These are phyloP conservation scores for Pleurotus tuber-regium DNA, from an alignment of 768 basidiomycete genomes.

Conservation along the genomic window DNA sequence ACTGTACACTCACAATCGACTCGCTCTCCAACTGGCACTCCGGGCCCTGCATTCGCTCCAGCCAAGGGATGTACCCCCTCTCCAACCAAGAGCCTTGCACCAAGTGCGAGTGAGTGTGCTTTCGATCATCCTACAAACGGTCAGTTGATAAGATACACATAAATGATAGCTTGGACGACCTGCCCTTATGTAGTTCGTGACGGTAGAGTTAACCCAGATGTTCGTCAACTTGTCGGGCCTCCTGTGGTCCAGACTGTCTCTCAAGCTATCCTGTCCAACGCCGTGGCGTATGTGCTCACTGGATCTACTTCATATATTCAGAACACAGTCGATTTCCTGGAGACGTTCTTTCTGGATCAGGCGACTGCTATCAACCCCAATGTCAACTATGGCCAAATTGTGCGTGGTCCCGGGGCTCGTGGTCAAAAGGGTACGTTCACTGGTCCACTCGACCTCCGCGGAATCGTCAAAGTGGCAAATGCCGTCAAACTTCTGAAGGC, in stretches of 20 bases:
- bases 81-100: slow-evolving; percentile 42
- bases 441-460: slow-evolving; percentile 52
- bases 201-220: slow-evolving; percentile 56
- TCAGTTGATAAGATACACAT: slow-evolving; percentile 2
- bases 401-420: slow-evolving; percentile 46
- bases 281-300: slow-evolving; percentile 37
- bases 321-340: slow-evolving; percentile 34
- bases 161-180: slow-evolving; percentile 30
- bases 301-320: slow-evolving; percentile 31
- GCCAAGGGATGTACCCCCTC: slow-evolving; percentile 45
- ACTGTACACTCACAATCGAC: slow-evolving; percentile 12
- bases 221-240: slow-evolving; percentile 40
- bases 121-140: not conserved
- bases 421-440: slow-evolving; percentile 47
- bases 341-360: slow-evolving; percentile 44
- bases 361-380: slow-evolving; percentile 50
- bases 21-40: slow-evolving; percentile 21
- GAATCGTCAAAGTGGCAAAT: slow-evolving; percentile 48
- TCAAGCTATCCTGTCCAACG: slow-evolving; percentile 44
- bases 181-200: slow-evolving; percentile 50
- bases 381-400: slow-evolving; percentile 52
- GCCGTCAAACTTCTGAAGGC: slow-evolving; percentile 39
- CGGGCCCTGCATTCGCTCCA: slow-evolving; percentile 32
- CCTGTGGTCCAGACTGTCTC: slow-evolving; percentile 37
- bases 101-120: slow-evolving; percentile 46